Evolutionary conservation across 2,329 filamentous ascomycete genomes (phyloP).

Genomic region (Tolypocladium guangdongense): DNA sequence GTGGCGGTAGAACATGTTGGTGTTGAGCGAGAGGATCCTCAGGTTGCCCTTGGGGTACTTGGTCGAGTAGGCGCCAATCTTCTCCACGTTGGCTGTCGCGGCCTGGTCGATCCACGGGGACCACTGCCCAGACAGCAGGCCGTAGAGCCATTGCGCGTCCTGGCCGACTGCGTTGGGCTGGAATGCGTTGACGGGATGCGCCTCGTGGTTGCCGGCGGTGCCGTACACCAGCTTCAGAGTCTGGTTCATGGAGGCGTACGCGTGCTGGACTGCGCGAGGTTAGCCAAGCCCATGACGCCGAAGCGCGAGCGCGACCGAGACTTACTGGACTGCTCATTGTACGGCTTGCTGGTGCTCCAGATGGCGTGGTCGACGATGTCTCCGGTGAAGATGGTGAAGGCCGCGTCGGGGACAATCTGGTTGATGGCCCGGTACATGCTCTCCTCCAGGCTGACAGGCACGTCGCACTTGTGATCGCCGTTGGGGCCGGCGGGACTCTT

Average conservation of each 20-base stretch:
- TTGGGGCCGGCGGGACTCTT: constrained; percentile 37
- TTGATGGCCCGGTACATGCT: constrained; percentile 45
- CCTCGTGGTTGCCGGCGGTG: constrained; percentile 46
- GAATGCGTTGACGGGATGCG: constrained; percentile 38
- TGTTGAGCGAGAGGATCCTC: constrained; percentile 48
- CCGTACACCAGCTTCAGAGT: constrained; percentile 35
- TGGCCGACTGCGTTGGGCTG: constrained; percentile 26
- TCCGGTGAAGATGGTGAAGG: constrained; percentile 48
- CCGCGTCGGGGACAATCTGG: constrained; percentile 31
- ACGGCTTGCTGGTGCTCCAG: constrained; percentile 30
- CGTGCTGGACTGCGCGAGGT: constrained; percentile 24
- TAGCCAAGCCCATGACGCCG: background rate
- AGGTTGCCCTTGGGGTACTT: constrained; percentile 32
- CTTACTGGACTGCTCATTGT: constrained; percentile 20
- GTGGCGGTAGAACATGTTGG: constrained; percentile 44
- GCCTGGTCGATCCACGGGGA: constrained; percentile 31
- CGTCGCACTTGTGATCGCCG: constrained; percentile 43
- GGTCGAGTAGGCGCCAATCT: constrained; percentile 38
- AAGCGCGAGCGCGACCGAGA: background rate
- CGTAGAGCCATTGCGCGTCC: constrained; percentile 40
- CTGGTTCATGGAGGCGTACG: constrained; percentile 34
- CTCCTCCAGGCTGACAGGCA: constrained; percentile 37
- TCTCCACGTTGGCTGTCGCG: constrained; percentile 17
- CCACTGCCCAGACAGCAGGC: constrained; percentile 35
- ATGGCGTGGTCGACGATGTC: constrained; percentile 44